Conservation (phyloP, 441 rosid genomes). For the Daphne laureola region DNA sequence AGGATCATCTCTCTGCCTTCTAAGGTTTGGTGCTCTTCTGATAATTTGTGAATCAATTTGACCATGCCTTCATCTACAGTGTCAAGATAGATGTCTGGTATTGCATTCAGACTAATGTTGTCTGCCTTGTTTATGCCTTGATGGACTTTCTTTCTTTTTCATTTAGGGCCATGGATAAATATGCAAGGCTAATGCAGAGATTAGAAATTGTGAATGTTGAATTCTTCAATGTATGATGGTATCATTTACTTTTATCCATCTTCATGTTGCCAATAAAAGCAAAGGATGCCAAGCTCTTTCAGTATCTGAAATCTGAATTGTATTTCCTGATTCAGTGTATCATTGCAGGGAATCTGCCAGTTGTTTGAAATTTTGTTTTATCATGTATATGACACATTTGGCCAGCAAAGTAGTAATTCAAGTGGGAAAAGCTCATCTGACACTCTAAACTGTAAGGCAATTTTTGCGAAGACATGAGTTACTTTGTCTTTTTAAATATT, state of each 20-base stretch:
- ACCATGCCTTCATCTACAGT: no score
- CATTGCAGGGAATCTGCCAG: conserved; percentile 96
- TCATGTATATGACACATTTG: conserved; percentile 70
- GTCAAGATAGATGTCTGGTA: no score
- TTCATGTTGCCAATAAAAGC: conserved; percentile 12
- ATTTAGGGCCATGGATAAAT: conserved; percentile 94
- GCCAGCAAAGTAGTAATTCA: conserved; percentile 48
- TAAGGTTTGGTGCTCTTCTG: conserved; percentile 46
- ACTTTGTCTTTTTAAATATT: not conserved
- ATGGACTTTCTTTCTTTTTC: conserved; percentile 15
- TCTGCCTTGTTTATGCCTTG: conserved; percentile 2
- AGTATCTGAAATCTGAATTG: conserved; percentile 37
- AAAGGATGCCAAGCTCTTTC: conserved; percentile 14
- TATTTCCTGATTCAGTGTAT: conserved; percentile 53
- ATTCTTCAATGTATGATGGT: conserved; percentile 70
- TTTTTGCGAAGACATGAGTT: not conserved
- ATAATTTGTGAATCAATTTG: not conserved
- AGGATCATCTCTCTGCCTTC: conserved; percentile 93
- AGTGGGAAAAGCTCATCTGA: conserved; percentile 52
- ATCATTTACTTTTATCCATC: conserved; percentile 8
- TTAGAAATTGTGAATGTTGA: conserved; percentile 88
- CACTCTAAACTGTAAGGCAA: conserved; percentile 61
- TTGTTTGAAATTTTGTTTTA: conserved; percentile 81
- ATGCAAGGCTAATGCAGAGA: conserved; percentile 97
- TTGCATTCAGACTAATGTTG: conserved; percentile 6